These are phyloP conservation scores for Ramichloridium luteum DNA, from an alignment of 2,329 filamentous ascomycete genomes.

Conservation along the genomic window DNA sequence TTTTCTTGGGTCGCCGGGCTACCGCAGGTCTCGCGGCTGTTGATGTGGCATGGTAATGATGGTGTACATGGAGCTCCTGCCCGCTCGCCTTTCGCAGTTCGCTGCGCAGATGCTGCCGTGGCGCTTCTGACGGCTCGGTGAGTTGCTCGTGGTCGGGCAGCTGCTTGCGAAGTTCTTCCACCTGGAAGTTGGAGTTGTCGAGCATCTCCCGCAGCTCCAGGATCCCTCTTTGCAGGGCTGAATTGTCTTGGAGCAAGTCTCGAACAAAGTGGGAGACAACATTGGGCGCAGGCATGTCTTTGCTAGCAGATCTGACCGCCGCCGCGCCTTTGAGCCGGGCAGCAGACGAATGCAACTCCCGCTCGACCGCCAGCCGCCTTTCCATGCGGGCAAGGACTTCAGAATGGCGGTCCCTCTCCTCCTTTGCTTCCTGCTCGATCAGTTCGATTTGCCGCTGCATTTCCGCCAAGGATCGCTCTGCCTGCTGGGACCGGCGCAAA, in stretches of 20 bases:
- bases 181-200: conserved; percentile 83
- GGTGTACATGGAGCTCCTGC: conserved; percentile 80
- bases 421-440: conserved; percentile 70
- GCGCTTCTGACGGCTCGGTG: conserved; percentile 2
- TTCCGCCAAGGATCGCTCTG: conserved; percentile 64
- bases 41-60: conserved; percentile 69
- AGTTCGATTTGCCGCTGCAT: conserved; percentile 79
- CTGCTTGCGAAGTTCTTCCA: conserved; percentile 74
- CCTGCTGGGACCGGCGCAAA: conserved; percentile 70
- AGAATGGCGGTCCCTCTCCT: conserved; percentile 69
- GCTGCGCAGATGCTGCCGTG: conserved; percentile 44
- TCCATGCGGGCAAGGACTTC: conserved; percentile 78
- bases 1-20: conserved; percentile 51
- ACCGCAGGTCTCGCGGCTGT: conserved; percentile 24
- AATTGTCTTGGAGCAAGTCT: conserved; percentile 89
- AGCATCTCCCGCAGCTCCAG: conserved; percentile 85
- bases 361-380: conserved; percentile 67
- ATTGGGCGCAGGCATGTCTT: conserved; percentile 46
- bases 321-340: conserved; percentile 72
- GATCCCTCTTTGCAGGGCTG: conserved; percentile 82
- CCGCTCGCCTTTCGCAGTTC: conserved; percentile 54
- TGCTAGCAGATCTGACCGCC: conserved; percentile 52
- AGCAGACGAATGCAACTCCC: conserved; percentile 66
- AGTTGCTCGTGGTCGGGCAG: conserved; percentile 56
- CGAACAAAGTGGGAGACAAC: conserved; percentile 95